Evolutionary conservation across 306 rosid species (phyloP).

Genomic region (Cyamopsis tetragonoloba): DNA sequence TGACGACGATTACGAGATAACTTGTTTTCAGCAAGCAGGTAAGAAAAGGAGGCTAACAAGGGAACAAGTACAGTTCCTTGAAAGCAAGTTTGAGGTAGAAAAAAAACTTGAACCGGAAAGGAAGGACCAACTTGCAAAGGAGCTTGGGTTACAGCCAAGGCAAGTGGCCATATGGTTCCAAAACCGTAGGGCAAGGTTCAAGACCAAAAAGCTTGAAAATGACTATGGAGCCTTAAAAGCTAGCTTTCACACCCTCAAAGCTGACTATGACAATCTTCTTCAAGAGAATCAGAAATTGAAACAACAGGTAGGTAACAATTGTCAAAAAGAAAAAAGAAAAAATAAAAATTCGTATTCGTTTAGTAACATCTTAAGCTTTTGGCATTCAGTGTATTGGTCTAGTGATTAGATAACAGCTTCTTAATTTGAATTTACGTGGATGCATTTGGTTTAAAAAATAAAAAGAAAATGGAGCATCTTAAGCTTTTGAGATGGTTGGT

Average conservation of each 20-base stretch:
- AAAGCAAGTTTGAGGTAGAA: slow-evolving; percentile 54
- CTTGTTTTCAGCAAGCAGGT: slow-evolving; percentile 42
- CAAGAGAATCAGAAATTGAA: slow-evolving; percentile 40
- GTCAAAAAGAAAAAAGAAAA: background rate
- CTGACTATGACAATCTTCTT: slow-evolving; percentile 48
- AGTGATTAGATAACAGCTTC: no score
- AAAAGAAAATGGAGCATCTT: no score
- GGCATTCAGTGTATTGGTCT: no score
- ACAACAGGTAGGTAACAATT: slow-evolving; percentile 61
- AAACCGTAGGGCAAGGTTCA: slow-evolving; percentile 72
- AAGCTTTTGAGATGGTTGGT: no score
- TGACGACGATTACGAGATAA: slow-evolving; percentile 45
- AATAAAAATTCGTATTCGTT: no score
- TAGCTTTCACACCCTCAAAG: slow-evolving; percentile 42
- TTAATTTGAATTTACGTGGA: no score
- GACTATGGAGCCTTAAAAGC: slow-evolving; percentile 49
- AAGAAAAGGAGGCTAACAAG: slow-evolving; percentile 68
- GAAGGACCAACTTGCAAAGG: slow-evolving; percentile 60
- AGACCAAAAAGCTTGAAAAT: slow-evolving; percentile 57
- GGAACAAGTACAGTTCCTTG: slow-evolving; percentile 61
- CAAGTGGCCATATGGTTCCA: slow-evolving; percentile 92
- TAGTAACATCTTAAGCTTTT: background rate
- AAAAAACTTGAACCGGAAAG: slow-evolving; percentile 80
- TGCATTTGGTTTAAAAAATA: no score
- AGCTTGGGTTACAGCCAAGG: slow-evolving; percentile 72